phyloP scores from a whole-genome alignment of 116 monocot genomes.

The Dioscorea cayenensis region DNA sequence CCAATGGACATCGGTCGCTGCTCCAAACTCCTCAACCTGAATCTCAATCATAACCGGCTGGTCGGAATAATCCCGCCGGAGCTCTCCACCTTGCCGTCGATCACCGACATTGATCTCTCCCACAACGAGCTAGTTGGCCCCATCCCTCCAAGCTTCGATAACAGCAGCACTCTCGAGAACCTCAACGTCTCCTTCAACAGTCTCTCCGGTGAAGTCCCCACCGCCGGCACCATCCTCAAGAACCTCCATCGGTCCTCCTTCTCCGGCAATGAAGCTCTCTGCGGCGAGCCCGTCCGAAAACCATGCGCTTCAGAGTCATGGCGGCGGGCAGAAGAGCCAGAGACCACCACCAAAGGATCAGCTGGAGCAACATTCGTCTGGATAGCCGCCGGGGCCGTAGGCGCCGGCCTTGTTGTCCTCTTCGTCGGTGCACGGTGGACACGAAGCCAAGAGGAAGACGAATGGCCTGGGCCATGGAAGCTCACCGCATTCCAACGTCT shows the following conservation, averaged over 20 bases:
- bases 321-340: neutral
- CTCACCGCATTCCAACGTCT: constrained; percentile 77
- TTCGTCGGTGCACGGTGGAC: constrained; percentile 36
- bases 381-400: constrained; percentile 45
- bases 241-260: constrained; percentile 58
- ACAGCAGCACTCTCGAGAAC: constrained; percentile 72
- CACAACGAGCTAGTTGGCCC: constrained; percentile 53
- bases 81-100: constrained; percentile 55
- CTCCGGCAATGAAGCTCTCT: constrained; percentile 54
- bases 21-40: constrained; percentile 55
- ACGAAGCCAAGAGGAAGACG: constrained; percentile 10
- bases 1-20: constrained; percentile 55
- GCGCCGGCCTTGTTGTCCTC: constrained; percentile 34
- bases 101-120: constrained; percentile 75
- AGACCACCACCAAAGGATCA: constrained; percentile 6
- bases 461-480: constrained; percentile 39
- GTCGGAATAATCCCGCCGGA: constrained; percentile 59
- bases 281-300: constrained; percentile 30
- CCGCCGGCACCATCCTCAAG: constrained; percentile 23
- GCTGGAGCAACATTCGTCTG: constrained; percentile 40
- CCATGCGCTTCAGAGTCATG: constrained; percentile 11
- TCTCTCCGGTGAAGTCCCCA: constrained; percentile 40
- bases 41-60: constrained; percentile 46
- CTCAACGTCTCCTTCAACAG: constrained; percentile 79
- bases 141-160: constrained; percentile 61